Evolutionary conservation across 768 basidiomycete genomes (phyloP).

Genomic region (Melanogaster broomeanus): DNA sequence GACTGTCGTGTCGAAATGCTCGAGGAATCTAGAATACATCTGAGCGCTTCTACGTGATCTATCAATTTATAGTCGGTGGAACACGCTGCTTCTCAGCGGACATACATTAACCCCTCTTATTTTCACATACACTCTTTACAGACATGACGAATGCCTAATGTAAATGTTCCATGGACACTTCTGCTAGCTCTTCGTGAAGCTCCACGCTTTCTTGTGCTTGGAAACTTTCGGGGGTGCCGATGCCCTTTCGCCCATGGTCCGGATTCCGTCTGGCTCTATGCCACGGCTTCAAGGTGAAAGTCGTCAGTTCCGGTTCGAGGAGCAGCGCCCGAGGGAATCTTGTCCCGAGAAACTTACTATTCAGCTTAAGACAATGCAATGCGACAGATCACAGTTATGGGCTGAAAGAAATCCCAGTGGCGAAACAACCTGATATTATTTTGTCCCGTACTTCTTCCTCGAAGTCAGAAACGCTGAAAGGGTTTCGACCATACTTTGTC

Average conservation of each 20-base stretch:
- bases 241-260: conserved; percentile 39
- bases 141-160: conserved; percentile 32
- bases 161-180: conserved; percentile 44
- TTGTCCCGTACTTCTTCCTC: conserved; percentile 47
- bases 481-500: conserved; percentile 49
- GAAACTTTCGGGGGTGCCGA: conserved; percentile 40
- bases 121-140: not conserved
- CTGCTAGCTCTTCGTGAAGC: conserved; percentile 46
- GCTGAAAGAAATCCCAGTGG: too few relatives aligned
- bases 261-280: conserved; percentile 37
- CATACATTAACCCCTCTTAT: not conserved
- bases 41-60: conserved; percentile 25
- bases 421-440: too few relatives aligned
- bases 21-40: conserved; percentile 51
- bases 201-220: conserved; percentile 48
- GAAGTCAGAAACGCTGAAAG: conserved; percentile 33
- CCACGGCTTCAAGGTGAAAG: conserved; percentile 49
- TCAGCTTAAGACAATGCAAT: not conserved
- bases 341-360: conserved; percentile 44
- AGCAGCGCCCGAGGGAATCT: conserved; percentile 39
- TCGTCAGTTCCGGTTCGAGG: conserved; percentile 44
- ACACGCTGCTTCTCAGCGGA: not conserved
- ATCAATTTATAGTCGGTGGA: conserved; percentile 7
- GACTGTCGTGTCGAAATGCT: conserved; percentile 69
- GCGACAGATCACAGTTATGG: conserved; percentile 45